Percentiles rank a stretch among this genome's conserved stretches.
phyloP scores from a whole-genome alignment of 306 rosid genomes.

The Sindora glabra region DNA sequence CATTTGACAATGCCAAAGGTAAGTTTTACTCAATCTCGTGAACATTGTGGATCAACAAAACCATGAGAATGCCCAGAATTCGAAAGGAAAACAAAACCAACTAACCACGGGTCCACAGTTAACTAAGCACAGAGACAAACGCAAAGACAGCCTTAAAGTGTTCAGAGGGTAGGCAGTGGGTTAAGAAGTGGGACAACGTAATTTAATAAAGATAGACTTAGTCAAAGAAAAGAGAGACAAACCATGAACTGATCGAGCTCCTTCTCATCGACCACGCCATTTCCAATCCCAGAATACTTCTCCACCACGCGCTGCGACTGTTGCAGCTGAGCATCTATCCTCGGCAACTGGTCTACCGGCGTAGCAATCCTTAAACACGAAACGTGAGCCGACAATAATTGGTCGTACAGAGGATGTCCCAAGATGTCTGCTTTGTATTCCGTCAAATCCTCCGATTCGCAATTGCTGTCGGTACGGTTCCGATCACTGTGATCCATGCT shows the following conservation, averaged over 20 bases:
- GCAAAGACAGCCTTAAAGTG: neutral
- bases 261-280: conserved; percentile 40
- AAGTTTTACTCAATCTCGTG: no score
- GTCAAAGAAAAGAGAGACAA: neutral
- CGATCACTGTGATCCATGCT: conserved; percentile 23
- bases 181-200: neutral
- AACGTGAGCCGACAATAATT: conserved; percentile 74
- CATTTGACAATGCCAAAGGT: neutral
- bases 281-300: conserved; percentile 44
- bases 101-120: no score
- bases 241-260: conserved; percentile 86
- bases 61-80: neutral
- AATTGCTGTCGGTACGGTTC: conserved; percentile 12
- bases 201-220: neutral
- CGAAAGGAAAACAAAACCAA: no score
- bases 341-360: conserved; percentile 84
- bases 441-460: conserved; percentile 23
- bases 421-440: conserved; percentile 58
- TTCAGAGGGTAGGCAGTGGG: neutral
- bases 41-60: neutral
- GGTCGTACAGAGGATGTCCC: conserved; percentile 89
- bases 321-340: conserved; percentile 71
- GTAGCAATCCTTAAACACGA: conserved; percentile 88
- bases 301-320: conserved; percentile 66
- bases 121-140: no score